phyloP scores from a whole-genome alignment of 306 rosid species.

The Rosa multiflora region DNA sequence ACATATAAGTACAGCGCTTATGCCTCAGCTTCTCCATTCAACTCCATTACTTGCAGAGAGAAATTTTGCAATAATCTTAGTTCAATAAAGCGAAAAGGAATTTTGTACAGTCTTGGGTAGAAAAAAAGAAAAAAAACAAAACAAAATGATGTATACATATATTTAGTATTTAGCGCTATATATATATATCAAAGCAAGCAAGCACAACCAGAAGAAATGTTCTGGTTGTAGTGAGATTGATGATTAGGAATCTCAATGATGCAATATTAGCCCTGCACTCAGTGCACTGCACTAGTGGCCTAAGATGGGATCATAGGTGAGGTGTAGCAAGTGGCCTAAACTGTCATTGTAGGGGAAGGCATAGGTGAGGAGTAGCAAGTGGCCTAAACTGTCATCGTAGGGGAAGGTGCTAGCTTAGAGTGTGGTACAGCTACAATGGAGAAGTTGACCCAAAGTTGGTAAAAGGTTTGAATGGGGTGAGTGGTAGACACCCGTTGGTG shows the following conservation, averaged over 20 bases:
- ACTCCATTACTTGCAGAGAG: slow-evolving; percentile 28
- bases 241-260: slow-evolving; percentile 15
- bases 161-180: slow-evolving; percentile 7
- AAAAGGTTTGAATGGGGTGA: slow-evolving; percentile 4
- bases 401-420: slow-evolving; percentile 25
- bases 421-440: slow-evolving; percentile 55
- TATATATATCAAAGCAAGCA: not conserved
- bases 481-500: slow-evolving; percentile 24
- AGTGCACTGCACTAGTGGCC: slow-evolving; percentile 28
- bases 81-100: slow-evolving; percentile 26
- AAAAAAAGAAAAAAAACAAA: not conserved
- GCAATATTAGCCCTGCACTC: slow-evolving; percentile 28
- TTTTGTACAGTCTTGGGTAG: slow-evolving; percentile 47
- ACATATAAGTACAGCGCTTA: slow-evolving; percentile 6
- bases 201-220: slow-evolving; percentile 24
- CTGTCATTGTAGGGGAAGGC: slow-evolving; percentile 16
- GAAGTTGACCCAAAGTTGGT: slow-evolving; percentile 25
- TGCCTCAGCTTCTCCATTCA: slow-evolving; percentile 24
- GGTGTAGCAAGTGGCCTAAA: slow-evolving; percentile 24
- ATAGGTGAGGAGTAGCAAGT: slow-evolving; percentile 26
- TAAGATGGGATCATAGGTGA: slow-evolving; percentile 20
- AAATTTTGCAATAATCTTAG: slow-evolving; percentile 33
- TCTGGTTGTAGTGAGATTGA: slow-evolving; percentile 15
- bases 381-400: slow-evolving; percentile 19
- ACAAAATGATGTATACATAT: not conserved